phyloP scores from a whole-genome alignment of 768 basidiomycete species.

The Pleurotus eryngii region DNA sequence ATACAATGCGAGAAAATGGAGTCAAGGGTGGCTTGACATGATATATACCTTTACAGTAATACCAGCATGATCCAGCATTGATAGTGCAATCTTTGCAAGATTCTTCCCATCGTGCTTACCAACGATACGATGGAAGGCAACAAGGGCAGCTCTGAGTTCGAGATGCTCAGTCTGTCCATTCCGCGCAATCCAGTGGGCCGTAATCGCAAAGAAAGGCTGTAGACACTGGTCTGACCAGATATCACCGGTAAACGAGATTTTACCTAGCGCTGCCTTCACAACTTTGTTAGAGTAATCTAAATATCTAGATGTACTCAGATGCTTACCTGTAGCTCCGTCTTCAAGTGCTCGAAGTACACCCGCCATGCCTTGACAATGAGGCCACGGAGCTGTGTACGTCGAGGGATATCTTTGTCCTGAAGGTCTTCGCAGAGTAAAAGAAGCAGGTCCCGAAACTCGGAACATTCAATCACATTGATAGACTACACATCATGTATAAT shows the following conservation, averaged over 20 bases:
- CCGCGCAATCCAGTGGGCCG: slow-evolving; percentile 15
- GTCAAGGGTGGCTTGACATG: too few species aligned
- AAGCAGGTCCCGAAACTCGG: slow-evolving; percentile 22
- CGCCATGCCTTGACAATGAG: slow-evolving; percentile 21
- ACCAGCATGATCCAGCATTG: neutral
- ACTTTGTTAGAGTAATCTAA: neutral
- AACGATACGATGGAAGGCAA: slow-evolving; percentile 15
- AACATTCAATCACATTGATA: slow-evolving; percentile 23
- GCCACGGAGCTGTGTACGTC: slow-evolving; percentile 18
- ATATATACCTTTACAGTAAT: slow-evolving; percentile 1
- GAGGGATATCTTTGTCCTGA: slow-evolving; percentile 21
- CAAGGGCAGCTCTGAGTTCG: slow-evolving; percentile 5
- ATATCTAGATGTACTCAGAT: neutral
- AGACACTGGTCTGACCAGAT: slow-evolving; percentile 15
- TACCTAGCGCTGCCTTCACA: slow-evolving; percentile 10
- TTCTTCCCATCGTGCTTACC: slow-evolving; percentile 15
- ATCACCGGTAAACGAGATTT: slow-evolving; percentile 14
- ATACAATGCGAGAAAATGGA: too few species aligned
- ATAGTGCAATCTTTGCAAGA: neutral
- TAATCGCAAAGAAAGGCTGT: slow-evolving; percentile 11
- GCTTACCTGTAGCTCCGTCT: slow-evolving; percentile 20
- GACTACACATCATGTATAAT: slow-evolving; percentile 14
- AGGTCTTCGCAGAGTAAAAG: slow-evolving; percentile 20
- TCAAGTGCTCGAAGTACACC: slow-evolving; percentile 18
- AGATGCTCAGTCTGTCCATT: neutral